Base-by-base conservation (phyloP, 208 protist genomes). In the Trypanosoma conorhini region DNA sequence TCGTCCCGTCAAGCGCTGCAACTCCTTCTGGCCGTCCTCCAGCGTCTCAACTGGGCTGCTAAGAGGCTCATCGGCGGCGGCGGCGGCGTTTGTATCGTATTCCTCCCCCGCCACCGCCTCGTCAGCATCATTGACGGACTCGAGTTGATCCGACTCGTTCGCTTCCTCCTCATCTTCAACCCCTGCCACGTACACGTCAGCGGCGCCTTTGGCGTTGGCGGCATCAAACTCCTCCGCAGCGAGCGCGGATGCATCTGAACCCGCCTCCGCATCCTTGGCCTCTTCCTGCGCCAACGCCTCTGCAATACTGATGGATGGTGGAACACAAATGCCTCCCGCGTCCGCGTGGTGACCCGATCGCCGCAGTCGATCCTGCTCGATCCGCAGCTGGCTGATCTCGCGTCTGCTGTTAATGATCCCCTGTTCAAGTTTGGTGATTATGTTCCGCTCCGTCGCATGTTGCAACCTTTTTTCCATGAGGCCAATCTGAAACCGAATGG, bases 341-440 rank as follows among this genome's bases (percentile, higher is more conserved):
- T 79, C 62, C 28, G 79, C 65, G 62, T 88, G 82, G 48, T 79
- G 66, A 28, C 91, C 89, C 15, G 77, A 66, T 62, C 86, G 80
- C 44, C 89, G 88, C 42, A 96, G 81, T 44, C 86, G 88, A 63
- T 96, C 91, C 70, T 94, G 91, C 79, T 93, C 88, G n/a, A 85
- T 26, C n/a, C 91, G 87, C 26, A 94, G 81, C n/a, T 79, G 83
- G 22, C 74, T 86, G 42, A 96, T 88, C 38, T 92, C 78, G 42
- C 85, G 79, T 61, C 91, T 84, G 21, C 75, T 76, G 56, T 88
- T 74, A 44, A 88, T 74, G 31, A 96, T 92, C 38, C 80, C 62
- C 46, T 96, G 85, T 73, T 91, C 87, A 33, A 96, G 82, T 74
- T 90, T 91, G 35, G 67, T 81, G 38, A 83, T 85, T n/a, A 94